Evolutionary conservation across 2,329 filamentous ascomycete species (phyloP).

Genomic region (Epichloe gansuensis): DNA sequence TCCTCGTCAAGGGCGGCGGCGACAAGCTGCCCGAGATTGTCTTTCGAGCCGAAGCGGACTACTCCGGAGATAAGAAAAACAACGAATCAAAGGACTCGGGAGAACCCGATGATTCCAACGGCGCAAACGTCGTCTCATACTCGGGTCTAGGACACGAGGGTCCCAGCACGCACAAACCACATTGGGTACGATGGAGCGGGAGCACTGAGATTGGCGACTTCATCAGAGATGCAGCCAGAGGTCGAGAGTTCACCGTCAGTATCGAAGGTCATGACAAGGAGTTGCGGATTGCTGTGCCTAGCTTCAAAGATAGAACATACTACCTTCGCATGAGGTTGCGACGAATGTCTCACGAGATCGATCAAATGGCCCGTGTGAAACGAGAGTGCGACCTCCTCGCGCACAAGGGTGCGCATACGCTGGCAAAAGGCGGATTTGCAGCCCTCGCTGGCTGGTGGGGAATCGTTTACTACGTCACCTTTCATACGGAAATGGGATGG

Average conservation of each 20-base stretch:
- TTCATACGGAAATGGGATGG: slow-evolving; percentile 70
- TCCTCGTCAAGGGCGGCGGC: slow-evolving; percentile 48
- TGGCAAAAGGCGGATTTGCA: slow-evolving; percentile 69
- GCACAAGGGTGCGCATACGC: slow-evolving; percentile 60
- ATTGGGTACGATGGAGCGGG: slow-evolving; percentile 75
- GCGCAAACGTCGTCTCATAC: slow-evolving; percentile 59
- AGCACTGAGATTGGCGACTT: slow-evolving; percentile 91
- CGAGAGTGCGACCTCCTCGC: slow-evolving; percentile 68
- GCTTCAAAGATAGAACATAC: slow-evolving; percentile 81
- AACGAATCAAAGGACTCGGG: slow-evolving; percentile 7
- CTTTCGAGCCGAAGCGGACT: slow-evolving; percentile 66
- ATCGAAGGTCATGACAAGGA: slow-evolving; percentile 56
- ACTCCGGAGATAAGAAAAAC: slow-evolving; percentile 30
- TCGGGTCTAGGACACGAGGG: slow-evolving; percentile 55
- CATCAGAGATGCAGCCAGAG: slow-evolving; percentile 75
- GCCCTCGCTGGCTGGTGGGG: slow-evolving; percentile 69
- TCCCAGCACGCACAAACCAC: slow-evolving; percentile 27
- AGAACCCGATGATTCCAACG: slow-evolving; percentile 26
- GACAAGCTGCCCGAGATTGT: slow-evolving; percentile 61
- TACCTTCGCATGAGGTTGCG: slow-evolving; percentile 69
- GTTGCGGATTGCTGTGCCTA: slow-evolving; percentile 69
- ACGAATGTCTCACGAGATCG: slow-evolving; percentile 56
- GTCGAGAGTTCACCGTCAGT: slow-evolving; percentile 71
- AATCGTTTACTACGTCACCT: slow-evolving; percentile 60
- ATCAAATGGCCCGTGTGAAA: slow-evolving; percentile 60